These are phyloP conservation scores for Russula earlei DNA, from an alignment of 768 basidiomycete genomes.

Conservation along the genomic window DNA sequence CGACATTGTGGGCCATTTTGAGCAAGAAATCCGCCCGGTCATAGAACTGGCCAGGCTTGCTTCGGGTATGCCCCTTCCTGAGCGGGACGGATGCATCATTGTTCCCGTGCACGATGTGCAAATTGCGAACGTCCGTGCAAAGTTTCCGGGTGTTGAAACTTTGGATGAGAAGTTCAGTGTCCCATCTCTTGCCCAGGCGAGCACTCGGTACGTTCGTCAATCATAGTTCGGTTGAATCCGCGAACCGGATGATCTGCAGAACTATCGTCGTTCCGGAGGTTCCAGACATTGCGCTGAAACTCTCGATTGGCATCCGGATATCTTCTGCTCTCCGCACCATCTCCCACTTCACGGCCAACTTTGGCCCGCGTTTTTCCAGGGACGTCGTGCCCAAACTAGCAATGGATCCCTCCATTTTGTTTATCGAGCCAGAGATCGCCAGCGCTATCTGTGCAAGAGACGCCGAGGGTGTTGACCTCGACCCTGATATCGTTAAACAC, in stretches of 20 bases:
- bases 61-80: constrained; percentile 25
- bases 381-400: constrained; percentile 41
- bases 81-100: constrained; percentile 26
- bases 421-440: constrained; percentile 39
- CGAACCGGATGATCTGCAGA: constrained; percentile 18
- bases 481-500: constrained; percentile 43
- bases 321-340: constrained; percentile 50
- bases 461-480: constrained; percentile 21
- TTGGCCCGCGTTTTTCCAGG: constrained; percentile 46
- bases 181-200: constrained; percentile 40
- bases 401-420: constrained; percentile 34
- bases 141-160: constrained; percentile 35
- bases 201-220: constrained; percentile 36
- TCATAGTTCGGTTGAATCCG: neutral
- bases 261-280: constrained; percentile 40
- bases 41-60: constrained; percentile 27
- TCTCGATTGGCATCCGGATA: constrained; percentile 47
- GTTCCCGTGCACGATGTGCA: constrained; percentile 51
- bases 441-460: constrained; percentile 35
- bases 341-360: constrained; percentile 48
- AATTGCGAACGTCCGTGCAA: constrained; percentile 34
- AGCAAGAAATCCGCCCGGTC: constrained; percentile 28
- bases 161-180: constrained; percentile 35
- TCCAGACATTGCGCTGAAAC: constrained; percentile 38
- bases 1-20: constrained; percentile 37